phyloP scores from a whole-genome alignment of 495 filamentous ascomycete species.

The Penicillium roqueforti region DNA sequence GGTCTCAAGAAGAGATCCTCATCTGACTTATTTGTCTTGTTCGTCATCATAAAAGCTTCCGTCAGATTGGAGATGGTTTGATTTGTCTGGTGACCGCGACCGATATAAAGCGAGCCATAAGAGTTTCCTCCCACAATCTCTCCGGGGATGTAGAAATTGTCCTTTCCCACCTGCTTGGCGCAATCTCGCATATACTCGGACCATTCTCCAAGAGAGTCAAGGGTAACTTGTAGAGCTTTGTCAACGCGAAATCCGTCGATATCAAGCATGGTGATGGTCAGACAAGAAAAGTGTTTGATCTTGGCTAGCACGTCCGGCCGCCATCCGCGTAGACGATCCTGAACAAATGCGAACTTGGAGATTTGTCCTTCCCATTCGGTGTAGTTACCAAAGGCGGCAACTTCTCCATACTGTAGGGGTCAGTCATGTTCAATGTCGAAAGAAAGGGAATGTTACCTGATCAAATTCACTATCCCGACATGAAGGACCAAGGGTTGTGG shows the following conservation, averaged over 20 bases:
- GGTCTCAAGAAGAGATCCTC: slow-evolving; percentile 27
- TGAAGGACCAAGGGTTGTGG: slow-evolving; percentile 15
- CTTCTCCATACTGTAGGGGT: slow-evolving; percentile 27
- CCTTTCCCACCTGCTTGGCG: slow-evolving; percentile 37
- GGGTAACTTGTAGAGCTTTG: slow-evolving; percentile 45
- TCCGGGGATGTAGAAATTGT: slow-evolving; percentile 47
- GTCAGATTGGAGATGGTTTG: slow-evolving; percentile 22
- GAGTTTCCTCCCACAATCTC: slow-evolving; percentile 41
- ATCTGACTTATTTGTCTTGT: slow-evolving; percentile 14
- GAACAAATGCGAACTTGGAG: slow-evolving; percentile 38
- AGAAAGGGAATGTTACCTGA: slow-evolving; percentile 20
- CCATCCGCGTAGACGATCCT: slow-evolving; percentile 41
- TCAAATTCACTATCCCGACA: slow-evolving; percentile 13
- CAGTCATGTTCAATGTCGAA: slow-evolving; percentile 5
- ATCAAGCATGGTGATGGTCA: slow-evolving; percentile 43
- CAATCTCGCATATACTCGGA: slow-evolving; percentile 40
- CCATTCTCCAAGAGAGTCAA: slow-evolving; percentile 44
- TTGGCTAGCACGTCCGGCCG: slow-evolving; percentile 31
- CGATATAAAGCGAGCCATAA: slow-evolving; percentile 34
- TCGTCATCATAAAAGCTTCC: slow-evolving; percentile 24
- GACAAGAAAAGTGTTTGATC: slow-evolving; percentile 36
- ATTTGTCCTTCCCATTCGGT: slow-evolving; percentile 34
- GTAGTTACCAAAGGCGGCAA: slow-evolving; percentile 40
- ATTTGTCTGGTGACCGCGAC: slow-evolving; percentile 33
- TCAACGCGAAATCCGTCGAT: slow-evolving; percentile 49